A percentile compares a stretch with the other conserved stretches of the same genome.
Conservation (phyloP, 306 rosid genomes). For the Cucurbita moschata region DNA sequence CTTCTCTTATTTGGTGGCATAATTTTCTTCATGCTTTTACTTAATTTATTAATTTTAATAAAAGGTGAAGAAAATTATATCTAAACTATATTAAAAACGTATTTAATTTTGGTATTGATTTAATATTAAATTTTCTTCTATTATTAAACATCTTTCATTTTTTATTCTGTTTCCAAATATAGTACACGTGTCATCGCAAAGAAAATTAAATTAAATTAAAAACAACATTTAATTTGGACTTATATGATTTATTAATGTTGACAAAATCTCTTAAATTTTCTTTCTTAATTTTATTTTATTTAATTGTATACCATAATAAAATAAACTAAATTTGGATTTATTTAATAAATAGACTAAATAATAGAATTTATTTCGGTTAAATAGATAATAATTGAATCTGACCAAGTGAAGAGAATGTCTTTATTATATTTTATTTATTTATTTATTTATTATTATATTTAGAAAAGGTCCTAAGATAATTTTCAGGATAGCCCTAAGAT, state of each 20-base stretch:
- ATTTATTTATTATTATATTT: background rate
- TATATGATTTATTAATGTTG: background rate
- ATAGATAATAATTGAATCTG: conserved; percentile 1
- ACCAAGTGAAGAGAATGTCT: conserved; percentile 4
- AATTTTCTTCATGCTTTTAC: too few relatives aligned
- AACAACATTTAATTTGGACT: background rate
- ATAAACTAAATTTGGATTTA: background rate
- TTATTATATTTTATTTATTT: background rate
- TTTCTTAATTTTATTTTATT: background rate
- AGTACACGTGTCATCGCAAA: background rate
- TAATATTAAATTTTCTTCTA: background rate
- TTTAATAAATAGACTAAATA: too few relatives aligned
- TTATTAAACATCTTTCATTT: background rate
- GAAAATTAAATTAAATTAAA: background rate
- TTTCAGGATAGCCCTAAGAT: background rate
- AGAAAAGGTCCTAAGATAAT: background rate
- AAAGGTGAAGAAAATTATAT: too few relatives aligned
- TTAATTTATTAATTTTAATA: too few relatives aligned
- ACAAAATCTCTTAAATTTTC: background rate
- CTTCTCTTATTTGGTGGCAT: too few relatives aligned
- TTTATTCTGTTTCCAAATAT: background rate
- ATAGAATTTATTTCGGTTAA: background rate
- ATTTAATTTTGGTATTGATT: too few relatives aligned
- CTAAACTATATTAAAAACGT: background rate
- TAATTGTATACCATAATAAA: background rate